Base-by-base conservation (phyloP, 1,284 basidiomycete genomes). In the Microbotryum scabiosae region DNA sequence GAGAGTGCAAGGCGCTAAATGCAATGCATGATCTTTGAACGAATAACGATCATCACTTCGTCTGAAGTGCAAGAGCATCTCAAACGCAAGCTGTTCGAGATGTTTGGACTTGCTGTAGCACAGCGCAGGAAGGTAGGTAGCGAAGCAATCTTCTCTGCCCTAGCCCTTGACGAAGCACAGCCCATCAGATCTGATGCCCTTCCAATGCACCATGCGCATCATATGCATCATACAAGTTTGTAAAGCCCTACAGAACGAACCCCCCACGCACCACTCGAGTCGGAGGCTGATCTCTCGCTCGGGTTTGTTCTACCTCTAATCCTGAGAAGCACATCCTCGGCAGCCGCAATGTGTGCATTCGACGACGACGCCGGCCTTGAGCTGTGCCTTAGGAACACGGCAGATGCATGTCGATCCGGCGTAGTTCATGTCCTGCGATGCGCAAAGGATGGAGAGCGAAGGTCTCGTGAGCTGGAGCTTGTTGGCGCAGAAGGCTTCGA, bases 321-420 rank as follows among this genome's bases (percentile, higher is more conserved):
- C 71, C 9, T 64, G 67, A 46, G 70, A 71, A 1, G 71, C 69
- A 58, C 71, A 72, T 32, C 71, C 71, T 56, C 69, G 64, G 64
- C 69, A 70, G 65, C 69, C 69, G 52, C 64, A 69, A 60, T 69
- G 66, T 12, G 67, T 64, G 63, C 71, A 72, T 56, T 72, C 70
- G 55, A 98, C 94, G n/a, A 97, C 80, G 4, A 89, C 91, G 6
- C 92, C 94, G 58, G 84, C 80, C 62, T 91, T 87, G 28, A 99
- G 81, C 71, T 91, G 87, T 4, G 89, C 86, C 75, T 97, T 97
- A 3, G 96, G 96, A 53, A 98, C 93, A 68, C 96, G 84, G 75
- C 96, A 99, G 62, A 98, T 88, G 75, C 96, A 99, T 32, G 96
- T 96, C n/a, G 92, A 96, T 8, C 96, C 96, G 79, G 94, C 87